phyloP scores from a whole-genome alignment of 257 asterid genomes.

The Pogostemon cablin region DNA sequence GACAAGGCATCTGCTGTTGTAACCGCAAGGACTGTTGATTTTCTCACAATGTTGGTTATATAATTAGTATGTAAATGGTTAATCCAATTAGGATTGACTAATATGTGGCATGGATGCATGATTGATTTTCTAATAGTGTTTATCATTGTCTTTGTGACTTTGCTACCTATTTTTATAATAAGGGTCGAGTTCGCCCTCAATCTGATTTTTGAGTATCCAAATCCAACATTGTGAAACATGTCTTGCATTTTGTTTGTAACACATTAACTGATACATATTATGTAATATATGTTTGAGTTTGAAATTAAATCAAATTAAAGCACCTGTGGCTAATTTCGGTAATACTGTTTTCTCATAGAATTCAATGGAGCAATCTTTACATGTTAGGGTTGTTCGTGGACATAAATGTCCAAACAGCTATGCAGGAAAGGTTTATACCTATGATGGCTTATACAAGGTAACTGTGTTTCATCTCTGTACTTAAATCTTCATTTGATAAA shows the following conservation, averaged over 20 bases:
- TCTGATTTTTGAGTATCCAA: neutral
- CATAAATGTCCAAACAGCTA: conserved; percentile 73
- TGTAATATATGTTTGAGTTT: neutral
- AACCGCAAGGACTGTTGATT: conserved; percentile 8
- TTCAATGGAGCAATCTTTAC: conserved; percentile 62
- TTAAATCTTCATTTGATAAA: neutral
- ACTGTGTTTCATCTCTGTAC: conserved; percentile 11
- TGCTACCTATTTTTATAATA: neutral
- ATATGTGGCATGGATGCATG: neutral
- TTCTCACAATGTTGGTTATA: conserved; percentile 6
- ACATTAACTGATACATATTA: neutral
- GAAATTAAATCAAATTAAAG: neutral
- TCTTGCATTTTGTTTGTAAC: neutral
- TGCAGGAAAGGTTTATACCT: conserved; percentile 87
- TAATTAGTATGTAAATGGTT: neutral
- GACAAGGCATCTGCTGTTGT: conserved; percentile 9
- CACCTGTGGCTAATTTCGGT: conserved; percentile 8
- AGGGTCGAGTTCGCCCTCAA: neutral
- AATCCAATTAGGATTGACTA: neutral
- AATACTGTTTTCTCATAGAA: conserved; percentile 47
- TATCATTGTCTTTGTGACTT: neutral
- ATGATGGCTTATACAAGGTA: conserved; percentile 92
- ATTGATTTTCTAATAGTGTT: neutral
- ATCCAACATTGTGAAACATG: neutral
- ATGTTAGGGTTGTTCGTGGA: conserved; percentile 86